Base-by-base conservation (phyloP, 345 rosid species). In the Populus tremula region DNA sequence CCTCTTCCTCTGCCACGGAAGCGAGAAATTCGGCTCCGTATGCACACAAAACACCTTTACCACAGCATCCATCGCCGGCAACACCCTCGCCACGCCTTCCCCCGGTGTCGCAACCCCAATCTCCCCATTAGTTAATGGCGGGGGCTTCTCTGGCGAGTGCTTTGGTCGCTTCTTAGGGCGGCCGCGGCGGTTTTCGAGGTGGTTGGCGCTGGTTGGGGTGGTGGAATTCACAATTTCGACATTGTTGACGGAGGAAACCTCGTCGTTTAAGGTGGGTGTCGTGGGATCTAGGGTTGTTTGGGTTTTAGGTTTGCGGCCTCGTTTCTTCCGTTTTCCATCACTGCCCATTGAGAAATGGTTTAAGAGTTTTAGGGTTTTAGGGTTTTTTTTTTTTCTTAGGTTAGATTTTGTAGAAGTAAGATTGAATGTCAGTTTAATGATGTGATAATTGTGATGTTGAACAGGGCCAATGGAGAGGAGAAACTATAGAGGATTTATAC, bases 41-140 rank as follows among this genome's bases (percentile, higher is more conserved):
- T 93, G 99, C 25, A 92, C 98, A 47, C 99, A 95, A 54, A 95
- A 93, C 62, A 95, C 96, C 80, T 95, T 95, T 71, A 95, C 98
- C 14, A 93, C 99, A 27, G 99, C 89, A 53, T 94, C 97, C 98
- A 94, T 94, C 4, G 91, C 91, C 16, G 94, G 96, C n/a, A 90
- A 87, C 54, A 87, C 96, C 82, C 89, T 88, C 69, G 82, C 90
- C 8, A 88, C 94, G 68, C 82, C 85, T 76, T 92, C 98, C 91
- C 23, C 39, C 5, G 64, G 79, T 17, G 82, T 72, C 43, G 67
- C 10, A 49, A 76, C 49, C 39, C 77, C 73, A 25, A 21, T 23
- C 5, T 70, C 82, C 17, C 82, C 82, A 56, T 74, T 74, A 5
- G 14, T 29, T 11, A 63, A 39, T 18, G 62, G 69, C 2, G 78